Base-by-base conservation (phyloP, 108 stramenopile genomes). In the Cyclotella baltica region DNA sequence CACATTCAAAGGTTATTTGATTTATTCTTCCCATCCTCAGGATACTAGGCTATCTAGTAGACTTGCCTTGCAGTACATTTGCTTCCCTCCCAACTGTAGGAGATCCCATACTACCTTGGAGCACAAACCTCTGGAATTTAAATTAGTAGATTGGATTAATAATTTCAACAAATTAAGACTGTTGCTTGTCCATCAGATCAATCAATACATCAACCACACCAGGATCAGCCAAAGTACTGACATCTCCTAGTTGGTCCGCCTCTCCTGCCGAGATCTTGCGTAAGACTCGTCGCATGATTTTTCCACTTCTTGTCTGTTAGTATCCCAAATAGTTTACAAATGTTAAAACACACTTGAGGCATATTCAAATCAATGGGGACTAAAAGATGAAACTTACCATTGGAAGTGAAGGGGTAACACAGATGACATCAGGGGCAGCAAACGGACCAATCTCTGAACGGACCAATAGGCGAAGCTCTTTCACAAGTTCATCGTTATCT, bases 281-380 rank as follows among this genome's bases (percentile, higher is more conserved):
- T 52, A 96, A 90, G 15, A 96, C 90, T n/a, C 96, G 85, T 28
- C 96, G 87, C 94, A 96, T 95, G 78, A 96, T 94, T 77, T 90
- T 89, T 23, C 90, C 90, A 36, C 88, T 89, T n/a, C 95, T 89
- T 19, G 95, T 96, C 69, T 78, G 33, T 59, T 68, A 3, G 56
- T 22, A 27, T 36, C 30, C 20, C 19, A 51, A 58, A 28, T 35
- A 23, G 25, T 25, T 59, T 9, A 1, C 56, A 38, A 29, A 23
- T 1, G 40, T 38, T 18, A 2, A 30, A 34, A 63, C 35, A 55
- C 19, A 37, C 22, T 10, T 61, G 0, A 25, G 34, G 22, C 9
- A n/a, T 25, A 25, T 27, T 10, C 25, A 8, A 61, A 34, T 13
- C 0, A 15, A 16, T 3, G 31, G 31, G 34, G 13, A 8, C 11